phyloP scores from a whole-genome alignment of 345 rosid genomes.

The Arabis hirsuta region DNA sequence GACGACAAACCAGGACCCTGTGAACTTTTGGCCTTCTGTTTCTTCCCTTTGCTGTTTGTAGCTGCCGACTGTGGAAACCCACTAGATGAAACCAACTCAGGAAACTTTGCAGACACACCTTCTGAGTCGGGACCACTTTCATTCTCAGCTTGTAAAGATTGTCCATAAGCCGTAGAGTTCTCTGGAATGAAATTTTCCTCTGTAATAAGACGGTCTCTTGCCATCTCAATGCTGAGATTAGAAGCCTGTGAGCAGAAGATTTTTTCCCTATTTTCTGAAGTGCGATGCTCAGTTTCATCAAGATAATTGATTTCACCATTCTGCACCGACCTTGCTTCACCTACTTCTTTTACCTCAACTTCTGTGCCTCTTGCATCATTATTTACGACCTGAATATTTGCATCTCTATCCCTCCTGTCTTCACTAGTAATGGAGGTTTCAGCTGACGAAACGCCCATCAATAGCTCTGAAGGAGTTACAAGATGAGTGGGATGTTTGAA shows the following conservation, averaged over 20 bases:
- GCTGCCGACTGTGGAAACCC: conserved; percentile 48
- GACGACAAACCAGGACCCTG: conserved; percentile 57
- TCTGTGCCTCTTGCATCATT: conserved; percentile 50
- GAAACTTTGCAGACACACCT: conserved; percentile 51
- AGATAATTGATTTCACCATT: conserved; percentile 52
- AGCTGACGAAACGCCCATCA: conserved; percentile 65
- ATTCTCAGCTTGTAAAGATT: conserved; percentile 47
- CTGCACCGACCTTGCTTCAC: conserved; percentile 54
- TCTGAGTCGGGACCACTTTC: conserved; percentile 50
- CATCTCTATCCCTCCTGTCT: conserved; percentile 52
- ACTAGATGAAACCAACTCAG: conserved; percentile 48
- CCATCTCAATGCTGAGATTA: conserved; percentile 65
- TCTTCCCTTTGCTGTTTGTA: conserved; percentile 60
- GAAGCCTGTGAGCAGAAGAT: conserved; percentile 68
- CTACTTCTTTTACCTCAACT: conserved; percentile 68
- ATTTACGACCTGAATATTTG: conserved; percentile 54
- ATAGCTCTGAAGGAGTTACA: conserved; percentile 81
- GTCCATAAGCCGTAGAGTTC: conserved; percentile 47
- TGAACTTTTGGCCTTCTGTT: conserved; percentile 61
- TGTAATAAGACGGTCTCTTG: conserved; percentile 54
- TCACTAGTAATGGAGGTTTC: conserved; percentile 52
- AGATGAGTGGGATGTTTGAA: conserved; percentile 85
- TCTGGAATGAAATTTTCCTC: conserved; percentile 50
- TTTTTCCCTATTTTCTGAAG: conserved; percentile 56
- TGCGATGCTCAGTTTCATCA: conserved; percentile 48